Percentiles rank a stretch among this genome's conserved stretches.
Evolutionary conservation across 139 green algal genomes (phyloP).

Genomic region (Diplosphaera chodatii): DNA sequence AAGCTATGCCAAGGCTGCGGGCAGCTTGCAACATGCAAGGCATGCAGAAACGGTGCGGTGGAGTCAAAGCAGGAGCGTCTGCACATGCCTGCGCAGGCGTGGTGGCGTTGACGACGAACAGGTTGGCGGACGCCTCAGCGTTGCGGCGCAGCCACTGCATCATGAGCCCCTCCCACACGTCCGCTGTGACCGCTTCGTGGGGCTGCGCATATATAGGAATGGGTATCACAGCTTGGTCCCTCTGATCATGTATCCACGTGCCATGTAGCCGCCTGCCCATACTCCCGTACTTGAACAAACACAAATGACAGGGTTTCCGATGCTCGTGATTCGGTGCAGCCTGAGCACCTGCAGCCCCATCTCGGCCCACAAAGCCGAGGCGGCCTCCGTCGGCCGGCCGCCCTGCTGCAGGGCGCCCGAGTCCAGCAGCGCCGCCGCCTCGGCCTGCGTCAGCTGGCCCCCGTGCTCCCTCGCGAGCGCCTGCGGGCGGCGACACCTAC

Average conservation of each 20-base stretch:
- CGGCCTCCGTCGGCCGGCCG: slow-evolving; percentile 13
- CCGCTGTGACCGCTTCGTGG: slow-evolving; percentile 1
- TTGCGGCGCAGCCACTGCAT: slow-evolving; percentile 53
- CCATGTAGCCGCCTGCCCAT: too few relatives aligned
- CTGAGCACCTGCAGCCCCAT: slow-evolving; percentile 32
- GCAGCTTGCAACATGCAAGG: too few relatives aligned
- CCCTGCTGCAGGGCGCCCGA: background rate
- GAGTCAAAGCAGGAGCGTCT: too few relatives aligned
- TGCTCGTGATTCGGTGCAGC: too few relatives aligned
- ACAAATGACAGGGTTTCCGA: too few relatives aligned
- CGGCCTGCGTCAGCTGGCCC: slow-evolving; percentile 17
- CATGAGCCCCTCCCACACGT: slow-evolving; percentile 57
- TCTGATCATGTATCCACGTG: too few relatives aligned
- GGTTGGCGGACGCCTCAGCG: slow-evolving; percentile 48
- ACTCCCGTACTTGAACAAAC: too few relatives aligned
- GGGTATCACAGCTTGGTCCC: too few relatives aligned
- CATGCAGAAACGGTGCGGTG: too few relatives aligned
- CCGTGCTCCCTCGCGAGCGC: slow-evolving; percentile 26
- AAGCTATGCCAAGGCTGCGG: too few relatives aligned
- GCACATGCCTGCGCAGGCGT: slow-evolving; percentile 39
- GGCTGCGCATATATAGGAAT: background rate
- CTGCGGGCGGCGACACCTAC: too few relatives aligned
- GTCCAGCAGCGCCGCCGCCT: slow-evolving; percentile 18
- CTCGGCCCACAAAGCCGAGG: slow-evolving; percentile 43
- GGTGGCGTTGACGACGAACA: slow-evolving; percentile 57